Evolutionary conservation across 192 early-diverging fungal genomes (phyloP), one percentile per base, ranked within the genome.

Genomic region (Phlyctochytrium planicorne): DNA sequence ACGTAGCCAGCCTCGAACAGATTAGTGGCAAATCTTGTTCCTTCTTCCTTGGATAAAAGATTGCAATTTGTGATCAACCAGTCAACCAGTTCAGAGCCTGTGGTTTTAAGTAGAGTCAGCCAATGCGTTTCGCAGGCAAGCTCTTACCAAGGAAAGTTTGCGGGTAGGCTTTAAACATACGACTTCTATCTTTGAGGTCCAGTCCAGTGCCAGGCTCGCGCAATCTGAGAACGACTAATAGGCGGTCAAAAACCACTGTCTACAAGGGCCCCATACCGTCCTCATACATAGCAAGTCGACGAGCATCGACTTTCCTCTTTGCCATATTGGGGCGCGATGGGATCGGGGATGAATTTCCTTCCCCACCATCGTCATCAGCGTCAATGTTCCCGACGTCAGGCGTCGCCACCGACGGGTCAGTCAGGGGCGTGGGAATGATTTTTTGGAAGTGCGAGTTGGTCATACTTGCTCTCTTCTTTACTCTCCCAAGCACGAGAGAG

Each of bases 1-100:
- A 80, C 69, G 64, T 80, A 80, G 17, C 71, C 70, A 53, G 71
- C 73, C 29, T 59, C 57, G 34, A 75, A 66, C n/a, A 80, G 63
- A n/a, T 69, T 57, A 33, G 56, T 33, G 29, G 75, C 76, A 40
- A 65, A 63, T 20, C 63, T 52, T 2, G 65, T 29, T 2, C 52
- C 79, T 52, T 80, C 79, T 2, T 73, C 63, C 27, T 63, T 55
- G 0, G 34, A 55, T n/a, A 74, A 35, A 30, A 80, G 67, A 60
- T 68, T 70, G 60, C 79, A 80, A 52, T 80, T 74, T 16, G 31
- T 35, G 23, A 63, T 60, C 2, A 75, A 35, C 79, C 79, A 80
- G 35, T 80, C 75, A 24, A 75, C 52, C 1, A 80, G 60, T 33
- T 68, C 69, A 20, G 50, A 53, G 3, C 72, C 76, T 78, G 36